Base-by-base conservation (phyloP, 164 flowering plant genomes). In the Vitis rotundifolia region DNA sequence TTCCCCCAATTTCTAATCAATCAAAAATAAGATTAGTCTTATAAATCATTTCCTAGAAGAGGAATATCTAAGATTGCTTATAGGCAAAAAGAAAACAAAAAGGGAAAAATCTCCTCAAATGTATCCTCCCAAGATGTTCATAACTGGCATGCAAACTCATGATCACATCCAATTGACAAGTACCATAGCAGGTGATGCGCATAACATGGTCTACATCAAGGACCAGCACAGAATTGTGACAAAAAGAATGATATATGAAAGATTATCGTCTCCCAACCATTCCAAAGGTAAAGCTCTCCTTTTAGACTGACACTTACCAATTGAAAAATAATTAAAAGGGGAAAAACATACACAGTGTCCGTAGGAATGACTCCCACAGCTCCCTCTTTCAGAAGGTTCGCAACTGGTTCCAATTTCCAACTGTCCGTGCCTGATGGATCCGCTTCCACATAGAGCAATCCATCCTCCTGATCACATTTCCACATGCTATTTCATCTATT, bases 301-400 rank as follows among this genome's bases (percentile, higher is more conserved):
- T 37, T 37, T 37, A 37, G 44, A 37, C 44, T 37, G 7, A 37
- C 44, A 37, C 44, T 37, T 37, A 37, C 2, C 2, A 37, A 37
- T 37, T 37, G 5, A 37, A 37, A 37, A 37, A 37, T 37, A 37
- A 37, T 37, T 6, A 60, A 14, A 48, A 49, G 1, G 13, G 62
- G 47, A 8, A 5, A 9, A 29, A 59, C 91, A 64, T 88, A 93
- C 97, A 89, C 84, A 13, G 97, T 93, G 61, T 93, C 98, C 1
- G 98, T 93, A 58, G 98, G 97, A 76, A 94, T 89, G 70, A 90
- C 91, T 37, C 94, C 97, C n/a, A 94, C 96, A 59, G 94, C 97
- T 54, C 97, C 98, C 68, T 83, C 73, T 68, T 86, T 87, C 77
- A 91, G 65, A 53, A 90, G 89, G 50, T 85, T 71, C 56, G 89